Conservation (phyloP, 352 stramenopile species). For the Thraustochytrium sp. region DNA sequence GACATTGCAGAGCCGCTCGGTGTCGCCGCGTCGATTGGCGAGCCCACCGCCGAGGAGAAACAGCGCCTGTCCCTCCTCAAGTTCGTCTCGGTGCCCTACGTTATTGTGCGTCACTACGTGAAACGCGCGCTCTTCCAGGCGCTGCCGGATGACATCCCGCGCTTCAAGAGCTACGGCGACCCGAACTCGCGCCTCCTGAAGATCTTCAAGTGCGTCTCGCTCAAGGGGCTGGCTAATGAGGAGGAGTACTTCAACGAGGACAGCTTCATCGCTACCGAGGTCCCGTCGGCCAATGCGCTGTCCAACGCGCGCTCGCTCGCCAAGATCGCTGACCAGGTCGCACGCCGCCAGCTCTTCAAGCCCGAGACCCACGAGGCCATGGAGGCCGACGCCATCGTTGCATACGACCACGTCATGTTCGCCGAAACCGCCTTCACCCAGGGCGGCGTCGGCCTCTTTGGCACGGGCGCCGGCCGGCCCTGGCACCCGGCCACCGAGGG, state of each 20-base stretch:
- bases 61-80: background rate
- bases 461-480: background rate
- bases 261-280: background rate
- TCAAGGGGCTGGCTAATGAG: background rate
- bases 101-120: background rate
- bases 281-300: background rate
- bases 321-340: background rate
- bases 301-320: constrained; percentile 14
- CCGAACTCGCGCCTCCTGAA: background rate
- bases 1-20: background rate
- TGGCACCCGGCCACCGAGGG: background rate
- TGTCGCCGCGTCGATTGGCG: background rate
- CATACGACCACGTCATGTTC: background rate
- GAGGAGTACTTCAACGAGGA: background rate
- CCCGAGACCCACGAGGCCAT: background rate
- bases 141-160: background rate
- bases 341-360: background rate
- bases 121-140: background rate
- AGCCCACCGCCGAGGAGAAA: background rate
- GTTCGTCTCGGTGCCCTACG: background rate
- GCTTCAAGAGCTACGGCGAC: background rate
- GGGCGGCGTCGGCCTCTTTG: constrained; percentile 38
- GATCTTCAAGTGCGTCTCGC: background rate
- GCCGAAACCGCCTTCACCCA: background rate
- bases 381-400: background rate